Evolutionary conservation across 345 rosid species (phyloP), one percentile per base, ranked within the genome.

Genomic region (Brassica juncea): DNA sequence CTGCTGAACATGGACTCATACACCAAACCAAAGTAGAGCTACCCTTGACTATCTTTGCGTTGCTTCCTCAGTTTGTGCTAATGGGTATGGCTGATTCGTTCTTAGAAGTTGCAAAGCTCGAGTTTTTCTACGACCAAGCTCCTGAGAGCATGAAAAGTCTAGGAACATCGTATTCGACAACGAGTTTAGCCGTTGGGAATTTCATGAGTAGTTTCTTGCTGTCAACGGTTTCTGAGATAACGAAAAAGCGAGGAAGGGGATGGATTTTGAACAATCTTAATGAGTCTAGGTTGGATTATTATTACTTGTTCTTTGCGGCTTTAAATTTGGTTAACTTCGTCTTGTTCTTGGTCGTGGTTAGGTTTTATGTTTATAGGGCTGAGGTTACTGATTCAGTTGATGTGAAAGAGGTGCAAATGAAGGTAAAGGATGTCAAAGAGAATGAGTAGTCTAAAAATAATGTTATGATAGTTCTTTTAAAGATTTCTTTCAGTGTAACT

Each of bases 141-240:
- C 98, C 97, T 0, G 98, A 91, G 55, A 82, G 90, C 77, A 93
- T 90, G 99, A 94, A 92, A 85, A 94, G 98, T 73, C 90, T 91
- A 1, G 99, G 97, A 4, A 92, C 97, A 69, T 91, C 94, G 1
- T 93, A 90, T 49, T 19, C 86, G 14, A 83, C 80, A 15, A 84
- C 89, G 1, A 82, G 85, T 68, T 73, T 87, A 11, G 97, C 97
- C 1, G 39, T 86, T 4, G 97, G 98, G 2, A 87, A 88, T 37
- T 92, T 91, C 83, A 12, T 92, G 0, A 91, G 98, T 61, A 94
- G 90, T 37, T 89, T 91, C 57, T 84, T 91, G 57, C 90, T 90
- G 4, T 82, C 90, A 1, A 86, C 94, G 0, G 89, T 90, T 74
- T 73, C 90, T 49, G 57, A 15, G 11, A 59, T 93, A 64, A 91